Conservation (phyloP, 805 yeast species). For the Candida sphagnicola region DNA sequence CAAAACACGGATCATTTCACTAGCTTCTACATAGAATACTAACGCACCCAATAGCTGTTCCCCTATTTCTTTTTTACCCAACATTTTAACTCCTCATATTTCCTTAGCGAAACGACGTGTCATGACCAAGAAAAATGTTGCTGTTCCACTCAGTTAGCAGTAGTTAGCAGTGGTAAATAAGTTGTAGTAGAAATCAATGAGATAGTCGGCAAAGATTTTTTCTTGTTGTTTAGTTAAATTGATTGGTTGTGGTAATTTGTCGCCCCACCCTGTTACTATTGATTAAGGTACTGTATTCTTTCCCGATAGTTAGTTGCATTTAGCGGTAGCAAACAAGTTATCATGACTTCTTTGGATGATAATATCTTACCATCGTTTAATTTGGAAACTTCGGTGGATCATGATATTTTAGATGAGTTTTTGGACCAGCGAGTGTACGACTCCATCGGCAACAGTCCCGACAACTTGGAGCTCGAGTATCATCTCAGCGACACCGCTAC, state of each 20-base stretch:
- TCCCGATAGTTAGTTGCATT: neutral
- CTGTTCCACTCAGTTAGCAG: too few species aligned
- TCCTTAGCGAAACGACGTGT: neutral
- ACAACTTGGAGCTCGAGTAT: conserved; percentile 8
- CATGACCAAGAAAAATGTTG: neutral
- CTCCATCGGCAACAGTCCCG: conserved; percentile 11
- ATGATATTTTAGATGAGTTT: conserved; percentile 55
- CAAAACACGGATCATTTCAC: too few species aligned
- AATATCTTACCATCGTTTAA: conserved; percentile 1
- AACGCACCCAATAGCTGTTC: too few species aligned
- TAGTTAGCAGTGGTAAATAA: neutral
- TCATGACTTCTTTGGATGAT: conserved; percentile 4
- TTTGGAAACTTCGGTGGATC: conserved; percentile 22
- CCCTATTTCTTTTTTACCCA: conserved; percentile 3
- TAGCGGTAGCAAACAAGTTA: neutral
- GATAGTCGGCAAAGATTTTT: too few species aligned
- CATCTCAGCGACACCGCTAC: neutral
- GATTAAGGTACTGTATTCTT: too few species aligned
- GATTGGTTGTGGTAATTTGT: too few species aligned
- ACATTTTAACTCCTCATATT: neutral
- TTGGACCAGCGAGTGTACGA: conserved; percentile 52
- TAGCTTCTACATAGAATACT: too few species aligned
- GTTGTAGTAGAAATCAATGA: too few species aligned
- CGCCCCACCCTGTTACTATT: too few species aligned
- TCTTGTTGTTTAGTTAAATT: too few species aligned